A percentile compares a stretch with the other conserved stretches of the same genome.
Evolutionary conservation across 768 basidiomycete species (phyloP).

Genomic region (Psilocybe sp.): DNA sequence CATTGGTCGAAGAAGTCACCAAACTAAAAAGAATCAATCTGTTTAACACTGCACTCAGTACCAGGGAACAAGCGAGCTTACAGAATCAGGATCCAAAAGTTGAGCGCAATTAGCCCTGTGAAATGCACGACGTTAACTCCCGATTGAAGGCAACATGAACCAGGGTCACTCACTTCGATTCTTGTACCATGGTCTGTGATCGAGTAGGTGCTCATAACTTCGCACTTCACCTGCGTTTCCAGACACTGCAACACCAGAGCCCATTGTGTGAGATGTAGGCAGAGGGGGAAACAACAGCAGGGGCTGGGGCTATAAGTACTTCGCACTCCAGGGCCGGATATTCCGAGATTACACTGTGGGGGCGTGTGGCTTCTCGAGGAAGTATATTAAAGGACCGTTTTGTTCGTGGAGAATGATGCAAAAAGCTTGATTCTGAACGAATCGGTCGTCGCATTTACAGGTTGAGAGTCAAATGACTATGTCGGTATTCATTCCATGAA

Average conservation of each 20-base stretch:
- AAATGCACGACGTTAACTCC: neutral
- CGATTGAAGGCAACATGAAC: neutral
- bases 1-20: conserved; percentile 19
- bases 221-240: conserved; percentile 6
- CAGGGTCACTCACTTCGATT: conserved; percentile 17
- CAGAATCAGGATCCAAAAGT: conserved; percentile 20
- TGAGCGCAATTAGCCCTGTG: conserved; percentile 28
- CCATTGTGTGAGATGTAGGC: neutral
- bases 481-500: too few relatives aligned
- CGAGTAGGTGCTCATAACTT: conserved; percentile 11
- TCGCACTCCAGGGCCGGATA: too few relatives aligned
- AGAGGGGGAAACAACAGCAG: too few relatives aligned
- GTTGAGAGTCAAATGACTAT: too few relatives aligned
- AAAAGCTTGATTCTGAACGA: too few relatives aligned
- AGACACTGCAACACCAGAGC: neutral
- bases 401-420: too few relatives aligned
- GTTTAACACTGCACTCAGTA: neutral
- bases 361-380: too few relatives aligned
- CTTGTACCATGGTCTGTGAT: conserved; percentile 17
- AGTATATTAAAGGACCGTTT: too few relatives aligned
- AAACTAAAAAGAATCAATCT: conserved; percentile 13
- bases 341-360: too few relatives aligned
- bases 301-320: too few relatives aligned
- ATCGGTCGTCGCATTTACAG: too few relatives aligned
- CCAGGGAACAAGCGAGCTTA: neutral